Base-by-base conservation (phyloP, 1,139 yeast species). In the Candida glucosophila region DNA sequence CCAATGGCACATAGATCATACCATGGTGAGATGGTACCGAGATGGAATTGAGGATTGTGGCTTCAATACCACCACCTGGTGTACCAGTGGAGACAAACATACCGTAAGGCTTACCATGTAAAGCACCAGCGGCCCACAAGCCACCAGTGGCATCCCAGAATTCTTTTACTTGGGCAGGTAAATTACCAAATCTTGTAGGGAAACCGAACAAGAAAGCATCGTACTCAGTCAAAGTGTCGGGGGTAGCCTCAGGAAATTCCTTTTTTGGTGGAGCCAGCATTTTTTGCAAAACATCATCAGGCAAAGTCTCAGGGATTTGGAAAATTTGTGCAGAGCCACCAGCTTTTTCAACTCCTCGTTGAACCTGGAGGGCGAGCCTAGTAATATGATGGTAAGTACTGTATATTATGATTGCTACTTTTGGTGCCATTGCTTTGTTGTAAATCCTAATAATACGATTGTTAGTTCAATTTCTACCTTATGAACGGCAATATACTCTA, bases 61-160 rank as follows among this genome's bases (percentile, higher is more conserved):
- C 55, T 59, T 83, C 94, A 55, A 78, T 85, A 41, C 88, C 88
- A 54, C 92, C 92, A 50, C 90, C 90, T 44, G 75, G 77, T 29
- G 86, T 68, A 49, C 90, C 88, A 22, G 94, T 82, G 24, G 85
- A 69, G 29, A 77, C 77, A 44, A 82, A 82, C 30, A 75, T 48
- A 47, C 90, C 90, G 22, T 80, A 86, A 40, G 70, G 69, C 58
- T 82, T 82, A 46, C 88, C 92, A 45, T 68, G 58, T 34, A 82
- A 63, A 32, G 74, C 75, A 52, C 93, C 92, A 28, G 53, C 36
- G 29, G 81, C 85, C 94, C 94, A 82, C 37, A 81, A 60, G 29
- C 81, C 82, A 48, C 92, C 92, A 30, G 92, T 79, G 28, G 73
- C 55, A 47, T 81, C 93, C 78, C 86, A 77, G 67, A 78, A 82